Percentiles rank a stretch among this genome's conserved stretches.
Evolutionary conservation across 2,329 filamentous ascomycete species (phyloP).

Genomic region (Epichloe coenophiala): DNA sequence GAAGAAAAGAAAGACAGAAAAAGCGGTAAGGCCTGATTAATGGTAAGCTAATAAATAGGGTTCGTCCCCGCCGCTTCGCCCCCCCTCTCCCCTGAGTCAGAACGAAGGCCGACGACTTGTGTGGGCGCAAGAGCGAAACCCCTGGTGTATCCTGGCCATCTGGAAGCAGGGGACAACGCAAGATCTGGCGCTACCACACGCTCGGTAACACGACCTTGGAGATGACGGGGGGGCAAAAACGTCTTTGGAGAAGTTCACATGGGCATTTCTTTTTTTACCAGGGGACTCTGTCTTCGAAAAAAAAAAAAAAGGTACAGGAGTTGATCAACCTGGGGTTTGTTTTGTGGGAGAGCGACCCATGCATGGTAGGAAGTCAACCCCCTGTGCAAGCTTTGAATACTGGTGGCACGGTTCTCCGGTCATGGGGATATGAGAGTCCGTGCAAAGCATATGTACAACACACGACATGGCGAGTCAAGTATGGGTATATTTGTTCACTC

Average conservation of each 20-base stretch:
- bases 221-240: background rate
- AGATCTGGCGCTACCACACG: background rate
- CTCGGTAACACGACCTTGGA: constrained; percentile 1
- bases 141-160: background rate
- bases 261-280: no score
- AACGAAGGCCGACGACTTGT: background rate
- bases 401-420: background rate
- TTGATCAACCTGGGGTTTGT: no score
- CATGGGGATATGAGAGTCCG: background rate
- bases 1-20: background rate
- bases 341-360: background rate
- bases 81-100: background rate
- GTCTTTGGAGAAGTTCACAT: background rate
- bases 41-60: background rate
- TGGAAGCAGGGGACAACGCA: background rate
- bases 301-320: no score
- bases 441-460: no score
- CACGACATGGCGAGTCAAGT: no score
- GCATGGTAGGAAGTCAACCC: background rate
- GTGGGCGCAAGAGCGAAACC: background rate
- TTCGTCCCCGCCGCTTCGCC: background rate
- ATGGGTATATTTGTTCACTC: no score
- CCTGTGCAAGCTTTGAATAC: background rate
- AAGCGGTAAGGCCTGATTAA: background rate
- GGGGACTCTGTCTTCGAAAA: no score